These are phyloP conservation scores for Claviceps sp. DNA, from an alignment of 2,329 filamentous ascomycete genomes.

Conservation along the genomic window DNA sequence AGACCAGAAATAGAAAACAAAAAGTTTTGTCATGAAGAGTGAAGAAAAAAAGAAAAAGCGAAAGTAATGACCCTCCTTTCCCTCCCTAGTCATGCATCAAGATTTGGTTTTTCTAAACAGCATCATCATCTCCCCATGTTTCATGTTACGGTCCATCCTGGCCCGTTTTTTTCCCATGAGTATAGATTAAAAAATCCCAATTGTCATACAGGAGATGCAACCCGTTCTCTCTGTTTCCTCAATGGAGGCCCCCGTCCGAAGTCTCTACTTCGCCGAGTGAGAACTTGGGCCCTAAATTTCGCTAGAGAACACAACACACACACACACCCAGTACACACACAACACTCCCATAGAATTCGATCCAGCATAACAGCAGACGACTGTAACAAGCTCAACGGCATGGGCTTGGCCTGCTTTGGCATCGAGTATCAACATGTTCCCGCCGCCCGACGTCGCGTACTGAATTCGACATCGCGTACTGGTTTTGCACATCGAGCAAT, in stretches of 20 bases:
- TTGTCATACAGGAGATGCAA: constrained; percentile 4
- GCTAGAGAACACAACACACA: constrained; percentile 16
- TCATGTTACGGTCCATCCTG: constrained; percentile 21
- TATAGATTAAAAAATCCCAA: constrained; percentile 3
- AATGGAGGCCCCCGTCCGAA: neutral
- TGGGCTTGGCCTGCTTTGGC: constrained; percentile 9
- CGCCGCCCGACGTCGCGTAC: constrained; percentile 16
- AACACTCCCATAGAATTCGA: constrained; percentile 7
- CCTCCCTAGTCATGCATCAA: constrained; percentile 37
- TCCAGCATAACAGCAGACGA: constrained; percentile 10
- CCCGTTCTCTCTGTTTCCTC: constrained; percentile 1
- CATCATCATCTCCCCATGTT: constrained; percentile 17
- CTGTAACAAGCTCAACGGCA: constrained; percentile 4
- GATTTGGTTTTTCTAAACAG: constrained; percentile 33
- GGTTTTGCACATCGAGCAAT: constrained; percentile 14
- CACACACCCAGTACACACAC: neutral
- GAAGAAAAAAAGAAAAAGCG: constrained; percentile 16
- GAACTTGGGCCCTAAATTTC: constrained; percentile 1
- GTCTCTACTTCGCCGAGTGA: constrained; percentile 4
- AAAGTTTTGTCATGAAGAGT: constrained; percentile 4
- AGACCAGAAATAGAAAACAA: constrained; percentile 15
- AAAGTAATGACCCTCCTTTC: constrained; percentile 30
- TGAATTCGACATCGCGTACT: constrained; percentile 13
- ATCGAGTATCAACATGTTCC: constrained; percentile 15
- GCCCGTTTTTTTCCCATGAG: constrained; percentile 13